Conservation (phyloP, 2,329 filamentous ascomycete genomes). For the Paecilomyces sp. region DNA sequence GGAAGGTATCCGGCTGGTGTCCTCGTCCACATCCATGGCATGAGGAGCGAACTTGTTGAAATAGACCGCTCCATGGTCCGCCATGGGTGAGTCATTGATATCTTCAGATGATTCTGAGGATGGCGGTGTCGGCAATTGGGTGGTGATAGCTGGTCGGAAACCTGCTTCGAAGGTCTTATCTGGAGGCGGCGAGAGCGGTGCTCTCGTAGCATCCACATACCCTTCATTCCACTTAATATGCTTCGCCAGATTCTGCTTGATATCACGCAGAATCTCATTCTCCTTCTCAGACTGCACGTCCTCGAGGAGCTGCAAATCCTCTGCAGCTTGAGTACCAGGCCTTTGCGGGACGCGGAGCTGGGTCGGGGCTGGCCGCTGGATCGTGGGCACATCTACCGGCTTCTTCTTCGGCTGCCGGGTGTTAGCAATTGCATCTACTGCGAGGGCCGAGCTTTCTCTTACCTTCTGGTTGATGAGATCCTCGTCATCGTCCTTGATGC, state of each 20-base stretch:
- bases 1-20: slow-evolving; percentile 48
- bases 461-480: slow-evolving; percentile 93
- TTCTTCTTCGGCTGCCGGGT: slow-evolving; percentile 63
- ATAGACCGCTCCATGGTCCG: slow-evolving; percentile 26
- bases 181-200: slow-evolving; percentile 71
- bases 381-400: slow-evolving; percentile 51
- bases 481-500: slow-evolving; percentile 88
- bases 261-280: slow-evolving; percentile 70
- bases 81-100: slow-evolving; percentile 25
- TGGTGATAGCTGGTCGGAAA: slow-evolving; percentile 62
- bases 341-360: slow-evolving; percentile 65
- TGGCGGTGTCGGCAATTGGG: slow-evolving; percentile 53
- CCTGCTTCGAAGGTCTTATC: slow-evolving; percentile 55
- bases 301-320: slow-evolving; percentile 69
- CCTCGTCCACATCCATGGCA: slow-evolving; percentile 37
- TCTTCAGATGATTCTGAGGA: slow-evolving; percentile 42
- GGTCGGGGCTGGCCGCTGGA: slow-evolving; percentile 55
- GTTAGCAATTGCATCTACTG: slow-evolving; percentile 34
- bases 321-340: slow-evolving; percentile 66
- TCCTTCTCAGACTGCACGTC: slow-evolving; percentile 76
- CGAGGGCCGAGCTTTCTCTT: slow-evolving; percentile 28
- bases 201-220: slow-evolving; percentile 79
- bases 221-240: slow-evolving; percentile 88
- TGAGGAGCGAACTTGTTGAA: slow-evolving; percentile 34
- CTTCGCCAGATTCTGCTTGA: slow-evolving; percentile 79